Evolutionary conservation across 192 early-diverging fungal species (phyloP).

Genomic region (Lunasporangiospora selenospora): DNA sequence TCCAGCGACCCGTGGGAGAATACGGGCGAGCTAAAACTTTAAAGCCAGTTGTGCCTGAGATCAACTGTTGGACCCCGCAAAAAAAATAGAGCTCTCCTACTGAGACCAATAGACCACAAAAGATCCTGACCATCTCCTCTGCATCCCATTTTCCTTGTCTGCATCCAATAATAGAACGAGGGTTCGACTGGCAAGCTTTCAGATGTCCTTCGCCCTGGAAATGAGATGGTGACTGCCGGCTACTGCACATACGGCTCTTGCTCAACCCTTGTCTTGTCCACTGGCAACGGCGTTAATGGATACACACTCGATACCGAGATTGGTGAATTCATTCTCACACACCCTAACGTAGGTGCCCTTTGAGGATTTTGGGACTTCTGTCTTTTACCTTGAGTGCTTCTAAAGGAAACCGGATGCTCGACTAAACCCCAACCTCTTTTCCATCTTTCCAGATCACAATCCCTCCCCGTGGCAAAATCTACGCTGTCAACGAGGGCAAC

Average conservation of each 20-base stretch:
- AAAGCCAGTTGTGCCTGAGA: no score
- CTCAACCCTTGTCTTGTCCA: conserved; percentile 80
- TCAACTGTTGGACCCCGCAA: no score
- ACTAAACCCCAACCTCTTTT: conserved; percentile 1
- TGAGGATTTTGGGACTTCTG: no score
- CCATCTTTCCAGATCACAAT: conserved; percentile 62
- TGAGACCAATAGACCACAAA: no score
- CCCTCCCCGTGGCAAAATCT: conserved; percentile 90
- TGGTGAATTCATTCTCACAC: conserved; percentile 98
- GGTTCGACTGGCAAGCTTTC: conserved; percentile 58
- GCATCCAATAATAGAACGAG: conserved; percentile 51
- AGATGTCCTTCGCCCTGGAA: conserved; percentile 90
- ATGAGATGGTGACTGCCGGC: conserved; percentile 91
- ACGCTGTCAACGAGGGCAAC: conserved; percentile 98
- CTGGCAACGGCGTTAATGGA: conserved; percentile 89
- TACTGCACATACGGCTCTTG: conserved; percentile 99
- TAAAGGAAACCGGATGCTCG: not conserved
- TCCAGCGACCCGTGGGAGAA: no score
- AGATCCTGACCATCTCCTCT: not conserved
- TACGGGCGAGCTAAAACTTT: no score
- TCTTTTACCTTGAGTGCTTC: not conserved
- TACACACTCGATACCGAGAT: conserved; percentile 96
- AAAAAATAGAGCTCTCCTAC: no score
- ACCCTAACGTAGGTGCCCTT: conserved; percentile 75
- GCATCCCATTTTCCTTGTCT: conserved; percentile 18